phyloP scores from a whole-genome alignment of 768 basidiomycete species.

The Phaeotremella skinneri region DNA sequence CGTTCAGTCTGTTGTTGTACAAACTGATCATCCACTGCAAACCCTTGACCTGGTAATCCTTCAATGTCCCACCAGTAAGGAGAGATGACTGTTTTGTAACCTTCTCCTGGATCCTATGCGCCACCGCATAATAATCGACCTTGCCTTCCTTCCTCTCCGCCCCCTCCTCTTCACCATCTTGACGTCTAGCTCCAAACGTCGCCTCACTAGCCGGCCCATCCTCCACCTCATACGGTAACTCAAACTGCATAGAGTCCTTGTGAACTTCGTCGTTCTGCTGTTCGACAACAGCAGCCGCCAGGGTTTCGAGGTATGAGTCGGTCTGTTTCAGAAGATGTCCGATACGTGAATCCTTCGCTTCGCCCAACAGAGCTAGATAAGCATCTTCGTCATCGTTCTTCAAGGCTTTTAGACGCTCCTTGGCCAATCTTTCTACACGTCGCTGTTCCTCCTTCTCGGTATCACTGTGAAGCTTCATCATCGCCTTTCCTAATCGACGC shows the following conservation, averaged over 20 bases:
- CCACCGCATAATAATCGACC: constrained; percentile 94
- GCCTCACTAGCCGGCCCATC: constrained; percentile 75
- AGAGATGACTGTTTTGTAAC: constrained; percentile 59
- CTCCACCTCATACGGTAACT: constrained; percentile 59
- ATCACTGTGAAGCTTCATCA: constrained; percentile 76
- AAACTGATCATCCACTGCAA: constrained; percentile 98
- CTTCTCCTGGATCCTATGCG: constrained; percentile 86
- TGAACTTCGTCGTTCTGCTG: constrained; percentile 73
- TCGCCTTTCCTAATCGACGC: constrained; percentile 66
- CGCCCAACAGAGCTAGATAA: constrained; percentile 98
- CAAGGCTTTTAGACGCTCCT: constrained; percentile 96
- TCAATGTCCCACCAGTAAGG: constrained; percentile 81
- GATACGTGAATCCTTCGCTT: constrained; percentile 97
- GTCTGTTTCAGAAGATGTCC: constrained; percentile 93
- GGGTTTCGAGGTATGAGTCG: constrained; percentile 87
- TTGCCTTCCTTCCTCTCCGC: constrained; percentile 64
- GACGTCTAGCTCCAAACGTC: constrained; percentile 81
- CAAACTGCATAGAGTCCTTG: constrained; percentile 47
- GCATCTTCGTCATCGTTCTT: constrained; percentile 98
- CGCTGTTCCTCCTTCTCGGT: constrained; percentile 99
- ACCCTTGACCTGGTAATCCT: constrained; percentile 92
- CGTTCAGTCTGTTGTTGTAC: constrained; percentile 93
- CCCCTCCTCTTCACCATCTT: constrained; percentile 57
- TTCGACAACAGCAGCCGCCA: constrained; percentile 86
- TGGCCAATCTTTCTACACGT: constrained; percentile 88